Evolutionary conservation across 1,284 basidiomycete species (phyloP).

Genomic region (Tausonia pullulans): DNA sequence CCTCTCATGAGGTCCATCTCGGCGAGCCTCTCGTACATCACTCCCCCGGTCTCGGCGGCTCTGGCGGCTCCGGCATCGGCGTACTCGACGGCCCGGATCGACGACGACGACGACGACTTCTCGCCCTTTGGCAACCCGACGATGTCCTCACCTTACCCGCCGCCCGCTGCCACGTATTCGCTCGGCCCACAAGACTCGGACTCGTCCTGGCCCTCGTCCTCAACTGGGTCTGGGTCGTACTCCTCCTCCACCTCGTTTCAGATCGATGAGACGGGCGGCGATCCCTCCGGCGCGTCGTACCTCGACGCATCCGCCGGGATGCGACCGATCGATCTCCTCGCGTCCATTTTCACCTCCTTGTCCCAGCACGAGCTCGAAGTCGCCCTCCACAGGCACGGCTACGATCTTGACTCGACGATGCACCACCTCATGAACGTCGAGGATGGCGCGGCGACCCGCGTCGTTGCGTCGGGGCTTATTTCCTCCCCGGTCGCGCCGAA

Average conservation of each 20-base stretch:
- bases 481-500: constrained; percentile 1
- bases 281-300: constrained; percentile 21
- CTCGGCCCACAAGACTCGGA: background rate
- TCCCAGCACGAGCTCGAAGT: constrained; percentile 87
- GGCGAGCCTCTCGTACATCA: background rate
- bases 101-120: constrained; percentile 41
- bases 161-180: background rate
- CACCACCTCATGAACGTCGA: constrained; percentile 55
- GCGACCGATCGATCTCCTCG: constrained; percentile 93
- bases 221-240: background rate
- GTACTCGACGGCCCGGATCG: constrained; percentile 20
- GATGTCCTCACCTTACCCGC: no score
- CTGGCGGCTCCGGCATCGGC: constrained; percentile 19
- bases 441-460: background rate
- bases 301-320: constrained; percentile 64
- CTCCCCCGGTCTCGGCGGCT: constrained; percentile 18
- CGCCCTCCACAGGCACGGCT: constrained; percentile 72
- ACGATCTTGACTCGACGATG: constrained; percentile 92
- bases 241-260: constrained; percentile 8
- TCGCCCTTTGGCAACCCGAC: constrained; percentile 37
- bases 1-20: background rate
- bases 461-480: background rate
- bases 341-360: constrained; percentile 78
- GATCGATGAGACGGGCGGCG: constrained; percentile 30
- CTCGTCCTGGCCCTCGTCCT: background rate